These are phyloP conservation scores for Blastobotrys apis DNA, from an alignment of 1,139 yeast species.

Conservation along the genomic window DNA sequence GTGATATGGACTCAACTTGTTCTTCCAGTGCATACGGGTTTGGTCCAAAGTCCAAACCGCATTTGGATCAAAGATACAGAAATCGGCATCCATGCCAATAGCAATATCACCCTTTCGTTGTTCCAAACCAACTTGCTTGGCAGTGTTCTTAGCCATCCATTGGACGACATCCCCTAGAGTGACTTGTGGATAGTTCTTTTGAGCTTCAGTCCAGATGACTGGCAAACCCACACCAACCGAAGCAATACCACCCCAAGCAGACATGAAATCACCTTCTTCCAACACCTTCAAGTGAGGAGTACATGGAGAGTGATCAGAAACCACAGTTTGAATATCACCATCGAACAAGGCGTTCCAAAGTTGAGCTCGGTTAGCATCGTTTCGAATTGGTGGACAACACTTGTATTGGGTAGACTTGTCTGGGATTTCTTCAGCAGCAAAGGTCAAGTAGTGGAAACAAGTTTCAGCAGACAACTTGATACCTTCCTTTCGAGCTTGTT, in stretches of 20 bases:
- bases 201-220: slow-evolving; percentile 70
- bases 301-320: slow-evolving; percentile 94
- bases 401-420: slow-evolving; percentile 76
- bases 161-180: slow-evolving; percentile 57
- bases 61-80: slow-evolving; percentile 70
- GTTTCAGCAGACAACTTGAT: slow-evolving; percentile 79
- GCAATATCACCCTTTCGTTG: slow-evolving; percentile 68
- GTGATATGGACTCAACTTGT: slow-evolving; percentile 81
- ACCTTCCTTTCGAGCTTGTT: slow-evolving; percentile 57
- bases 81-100: slow-evolving; percentile 82
- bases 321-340: slow-evolving; percentile 75
- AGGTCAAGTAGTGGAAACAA: slow-evolving; percentile 83
- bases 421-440: slow-evolving; percentile 72
- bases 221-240: slow-evolving; percentile 90
- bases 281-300: slow-evolving; percentile 83
- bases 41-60: slow-evolving; percentile 54
- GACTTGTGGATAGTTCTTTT: slow-evolving; percentile 38
- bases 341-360: slow-evolving; percentile 73
- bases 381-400: slow-evolving; percentile 92
- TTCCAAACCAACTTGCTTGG: slow-evolving; percentile 74
- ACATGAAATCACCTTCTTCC: slow-evolving; percentile 78
- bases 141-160: slow-evolving; percentile 83
- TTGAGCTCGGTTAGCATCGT: slow-evolving; percentile 60
- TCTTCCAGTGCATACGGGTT: slow-evolving; percentile 64
- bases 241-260: slow-evolving; percentile 97